phyloP scores from a whole-genome alignment of 164 flowering plant genomes.

The Litsea cubeba region DNA sequence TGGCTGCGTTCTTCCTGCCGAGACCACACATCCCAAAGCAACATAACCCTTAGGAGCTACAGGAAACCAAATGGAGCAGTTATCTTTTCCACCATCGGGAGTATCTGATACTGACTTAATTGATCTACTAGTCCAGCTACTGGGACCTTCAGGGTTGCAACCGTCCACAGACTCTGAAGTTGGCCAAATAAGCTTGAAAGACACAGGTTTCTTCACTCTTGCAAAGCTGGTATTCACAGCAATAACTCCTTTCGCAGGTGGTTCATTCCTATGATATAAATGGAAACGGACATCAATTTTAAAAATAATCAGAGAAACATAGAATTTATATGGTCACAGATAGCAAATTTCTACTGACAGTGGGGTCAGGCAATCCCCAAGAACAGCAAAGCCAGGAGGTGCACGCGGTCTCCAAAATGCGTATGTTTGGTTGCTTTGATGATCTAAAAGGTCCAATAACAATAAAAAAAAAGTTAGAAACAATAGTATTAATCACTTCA shows the following conservation, averaged over 20 bases:
- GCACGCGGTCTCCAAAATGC: slow-evolving; percentile 95
- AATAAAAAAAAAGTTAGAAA: not conserved
- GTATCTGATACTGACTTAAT: slow-evolving; percentile 1
- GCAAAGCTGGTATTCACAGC: slow-evolving; percentile 70
- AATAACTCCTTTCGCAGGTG: slow-evolving; percentile 88
- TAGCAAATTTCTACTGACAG: slow-evolving; percentile 44
- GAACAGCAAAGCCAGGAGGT: slow-evolving; percentile 89
- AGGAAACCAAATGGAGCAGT: slow-evolving; percentile 90
- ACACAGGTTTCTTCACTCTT: slow-evolving; percentile 75
- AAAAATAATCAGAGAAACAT: not conserved
- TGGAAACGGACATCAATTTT: slow-evolving; percentile 7
- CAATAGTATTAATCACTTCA: not conserved
- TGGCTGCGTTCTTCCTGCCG: slow-evolving; percentile 63
- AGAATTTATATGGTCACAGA: not conserved
- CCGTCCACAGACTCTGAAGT: slow-evolving; percentile 19
- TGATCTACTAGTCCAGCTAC: slow-evolving; percentile 3
- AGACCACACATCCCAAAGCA: slow-evolving; percentile 89
- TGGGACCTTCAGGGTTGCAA: slow-evolving; percentile 17
- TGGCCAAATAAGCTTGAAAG: slow-evolving; percentile 77
- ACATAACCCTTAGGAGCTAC: slow-evolving; percentile 92
- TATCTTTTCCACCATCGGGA: slow-evolving; percentile 16
- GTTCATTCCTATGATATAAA: slow-evolving; percentile 65
- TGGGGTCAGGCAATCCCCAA: slow-evolving; percentile 95
- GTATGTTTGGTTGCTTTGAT: slow-evolving; percentile 49
- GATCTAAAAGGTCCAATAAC: slow-evolving; percentile 37